phyloP scores from a whole-genome alignment of 1,284 basidiomycete genomes.

The Fomes fomentarius region DNA sequence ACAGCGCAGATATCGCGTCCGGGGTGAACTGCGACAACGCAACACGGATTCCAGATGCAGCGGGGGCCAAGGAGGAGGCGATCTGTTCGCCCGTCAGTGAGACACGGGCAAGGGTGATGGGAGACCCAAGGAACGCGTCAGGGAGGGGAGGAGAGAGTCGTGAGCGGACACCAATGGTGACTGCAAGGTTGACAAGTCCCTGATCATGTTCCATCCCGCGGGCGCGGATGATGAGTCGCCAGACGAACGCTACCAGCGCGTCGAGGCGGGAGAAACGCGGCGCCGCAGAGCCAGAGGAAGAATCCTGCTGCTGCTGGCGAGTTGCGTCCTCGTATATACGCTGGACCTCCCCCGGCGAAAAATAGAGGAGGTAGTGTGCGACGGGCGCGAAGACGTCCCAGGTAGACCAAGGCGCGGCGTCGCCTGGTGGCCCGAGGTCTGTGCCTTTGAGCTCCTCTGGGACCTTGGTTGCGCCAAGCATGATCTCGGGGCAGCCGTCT shows the following conservation, averaged over 20 bases:
- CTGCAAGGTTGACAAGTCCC: conserved; percentile 28
- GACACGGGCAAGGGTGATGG: conserved; percentile 34
- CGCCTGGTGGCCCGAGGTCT: conserved; percentile 29
- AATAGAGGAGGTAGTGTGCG: conserved; percentile 38
- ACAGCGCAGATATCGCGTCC: conserved; percentile 34
- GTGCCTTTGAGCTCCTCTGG: conserved; percentile 22
- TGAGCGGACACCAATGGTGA: conserved; percentile 39
- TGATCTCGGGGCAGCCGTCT: conserved; percentile 28
- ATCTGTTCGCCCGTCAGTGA: conserved; percentile 10
- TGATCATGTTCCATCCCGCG: conserved; percentile 28
- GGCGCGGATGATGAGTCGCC: conserved; percentile 41
- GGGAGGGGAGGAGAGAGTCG: conserved; percentile 32
- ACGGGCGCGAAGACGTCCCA: conserved; percentile 39
- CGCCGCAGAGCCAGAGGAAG: conserved; percentile 1
- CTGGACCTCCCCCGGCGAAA: conserved; percentile 37
- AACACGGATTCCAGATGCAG: conserved; percentile 35
- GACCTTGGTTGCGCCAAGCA: conserved; percentile 17
- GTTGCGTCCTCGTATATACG: conserved; percentile 36
- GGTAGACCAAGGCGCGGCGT: conserved; percentile 40
- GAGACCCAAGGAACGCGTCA: conserved; percentile 41
- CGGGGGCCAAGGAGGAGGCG: conserved; percentile 17
- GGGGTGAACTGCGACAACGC: conserved; percentile 34
- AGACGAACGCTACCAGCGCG: conserved; percentile 46
- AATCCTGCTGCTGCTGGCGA: neutral
- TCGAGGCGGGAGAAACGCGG: conserved; percentile 40